phyloP scores from a whole-genome alignment of 2,329 filamentous ascomycete species.

The Lecanicillium sp. region DNA sequence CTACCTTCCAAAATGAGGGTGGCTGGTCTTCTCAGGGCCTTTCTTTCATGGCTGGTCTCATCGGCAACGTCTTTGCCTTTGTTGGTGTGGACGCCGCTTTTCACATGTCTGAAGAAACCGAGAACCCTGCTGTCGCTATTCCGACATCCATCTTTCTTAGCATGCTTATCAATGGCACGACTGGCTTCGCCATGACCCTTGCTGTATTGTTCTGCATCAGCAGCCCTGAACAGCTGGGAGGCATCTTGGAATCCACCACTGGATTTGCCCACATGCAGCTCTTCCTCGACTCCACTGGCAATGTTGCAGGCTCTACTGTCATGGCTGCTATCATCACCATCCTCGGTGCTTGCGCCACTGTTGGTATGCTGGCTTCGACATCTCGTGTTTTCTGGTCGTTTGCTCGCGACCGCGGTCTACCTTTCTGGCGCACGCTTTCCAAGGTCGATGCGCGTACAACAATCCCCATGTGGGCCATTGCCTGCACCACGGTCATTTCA shows the following conservation, averaged over 20 bases:
- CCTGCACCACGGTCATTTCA: slow-evolving; percentile 18
- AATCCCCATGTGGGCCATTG: slow-evolving; percentile 20
- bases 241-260: slow-evolving; percentile 34
- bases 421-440: slow-evolving; percentile 20
- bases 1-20: slow-evolving; percentile 33
- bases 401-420: slow-evolving; percentile 24
- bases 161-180: slow-evolving; percentile 40
- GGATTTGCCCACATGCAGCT: slow-evolving; percentile 53
- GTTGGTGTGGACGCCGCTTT: slow-evolving; percentile 22
- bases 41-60: slow-evolving; percentile 34
- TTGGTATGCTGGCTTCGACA: slow-evolving; percentile 48
- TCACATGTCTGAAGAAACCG: slow-evolving; percentile 24
- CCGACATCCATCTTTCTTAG: slow-evolving; percentile 42
- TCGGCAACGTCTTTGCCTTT: slow-evolving; percentile 30
- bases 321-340: slow-evolving; percentile 43
- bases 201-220: slow-evolving; percentile 47
- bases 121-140: slow-evolving; percentile 39
- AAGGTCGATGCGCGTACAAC: slow-evolving; percentile 18
- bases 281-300: slow-evolving; percentile 43
- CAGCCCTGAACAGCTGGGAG: slow-evolving; percentile 29
- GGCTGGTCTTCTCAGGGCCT: slow-evolving; percentile 27
- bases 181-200: slow-evolving; percentile 49
- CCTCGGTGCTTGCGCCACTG: slow-evolving; percentile 39
- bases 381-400: slow-evolving; percentile 52
- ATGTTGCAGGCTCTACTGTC: slow-evolving; percentile 37